These are phyloP conservation scores for Digitaria exilis DNA, from an alignment of 202 grass and related monocot species.

Conservation along the genomic window DNA sequence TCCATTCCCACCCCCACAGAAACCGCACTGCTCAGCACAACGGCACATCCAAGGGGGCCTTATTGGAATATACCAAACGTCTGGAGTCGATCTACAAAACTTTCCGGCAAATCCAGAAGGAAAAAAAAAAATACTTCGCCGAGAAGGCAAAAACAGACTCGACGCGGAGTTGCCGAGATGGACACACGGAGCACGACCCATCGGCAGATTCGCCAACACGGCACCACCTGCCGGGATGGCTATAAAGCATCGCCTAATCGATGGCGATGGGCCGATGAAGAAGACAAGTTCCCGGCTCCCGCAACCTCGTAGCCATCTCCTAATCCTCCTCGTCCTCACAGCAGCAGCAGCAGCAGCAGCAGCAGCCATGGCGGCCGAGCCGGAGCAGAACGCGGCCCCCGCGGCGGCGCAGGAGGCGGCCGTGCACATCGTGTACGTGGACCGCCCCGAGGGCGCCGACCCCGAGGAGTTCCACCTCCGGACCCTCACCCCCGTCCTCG, in stretches of 20 bases:
- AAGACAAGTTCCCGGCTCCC: conserved; percentile 5
- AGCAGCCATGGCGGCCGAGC: conserved; percentile 50
- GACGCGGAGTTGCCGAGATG: conserved; percentile 27
- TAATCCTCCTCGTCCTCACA: conserved; percentile 26
- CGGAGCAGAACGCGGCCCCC: conserved; percentile 31
- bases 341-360: no score
- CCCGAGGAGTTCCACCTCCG: conserved; percentile 84
- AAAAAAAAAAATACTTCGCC: conserved; percentile 12
- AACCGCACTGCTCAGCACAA: background rate
- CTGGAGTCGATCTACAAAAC: background rate
- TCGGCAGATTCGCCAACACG: background rate
- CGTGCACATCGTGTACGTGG: conserved; percentile 84
- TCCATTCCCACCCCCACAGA: background rate
- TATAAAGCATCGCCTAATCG: conserved; percentile 1
- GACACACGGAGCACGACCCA: background rate
- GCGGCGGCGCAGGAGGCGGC: conserved; percentile 46
- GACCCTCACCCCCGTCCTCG: conserved; percentile 63
- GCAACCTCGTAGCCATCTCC: conserved; percentile 1
- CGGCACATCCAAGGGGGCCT: background rate
- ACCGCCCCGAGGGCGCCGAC: conserved; percentile 63
- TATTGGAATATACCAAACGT: background rate
- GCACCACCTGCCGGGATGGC: background rate
- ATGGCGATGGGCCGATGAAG: conserved; percentile 52
- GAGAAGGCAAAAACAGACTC: conserved; percentile 19
- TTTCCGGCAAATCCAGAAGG: background rate